Evolutionary conservation across 2,329 filamentous ascomycete species (phyloP).

Genomic region (Ceratocystis colombiana): DNA sequence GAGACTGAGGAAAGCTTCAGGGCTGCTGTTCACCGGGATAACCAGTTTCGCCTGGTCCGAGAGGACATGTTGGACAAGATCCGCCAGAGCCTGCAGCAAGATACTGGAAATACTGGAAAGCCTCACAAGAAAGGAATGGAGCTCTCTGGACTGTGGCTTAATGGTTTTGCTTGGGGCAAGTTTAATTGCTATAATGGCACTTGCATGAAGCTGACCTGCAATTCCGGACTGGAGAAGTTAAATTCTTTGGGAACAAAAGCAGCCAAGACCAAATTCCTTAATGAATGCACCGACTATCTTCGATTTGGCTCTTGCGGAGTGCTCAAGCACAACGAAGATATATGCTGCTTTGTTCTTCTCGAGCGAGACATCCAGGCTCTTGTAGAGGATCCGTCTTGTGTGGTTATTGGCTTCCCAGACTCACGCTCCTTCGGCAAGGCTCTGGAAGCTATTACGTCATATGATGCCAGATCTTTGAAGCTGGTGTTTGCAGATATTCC

Average conservation of each 20-base stretch:
- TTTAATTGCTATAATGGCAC: slow-evolving; percentile 17
- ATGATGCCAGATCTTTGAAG: too few relatives aligned
- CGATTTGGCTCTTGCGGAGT: slow-evolving; percentile 54
- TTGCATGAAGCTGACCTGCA: slow-evolving; percentile 31
- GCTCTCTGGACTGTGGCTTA: slow-evolving; percentile 35
- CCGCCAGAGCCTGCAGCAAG: slow-evolving; percentile 43
- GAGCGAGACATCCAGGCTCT: slow-evolving; percentile 43
- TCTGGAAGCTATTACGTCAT: too few relatives aligned
- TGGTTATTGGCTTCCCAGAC: too few relatives aligned
- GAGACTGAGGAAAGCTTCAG: slow-evolving; percentile 34
- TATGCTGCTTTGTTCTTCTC: slow-evolving; percentile 52
- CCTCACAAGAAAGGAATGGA: slow-evolving; percentile 33
- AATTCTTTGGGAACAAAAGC: slow-evolving; percentile 27
- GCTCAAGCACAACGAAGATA: slow-evolving; percentile 41
- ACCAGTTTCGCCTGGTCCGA: slow-evolving; percentile 59
- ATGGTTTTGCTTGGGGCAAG: slow-evolving; percentile 34
- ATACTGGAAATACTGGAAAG: slow-evolving; percentile 33
- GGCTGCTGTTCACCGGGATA: slow-evolving; percentile 49
- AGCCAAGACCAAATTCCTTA: slow-evolving; percentile 39
- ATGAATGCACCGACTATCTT: slow-evolving; percentile 41
- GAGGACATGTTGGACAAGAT: slow-evolving; percentile 63
- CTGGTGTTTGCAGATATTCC: too few relatives aligned
- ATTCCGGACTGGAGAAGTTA: slow-evolving; percentile 40
- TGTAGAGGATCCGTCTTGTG: slow-evolving; percentile 33
- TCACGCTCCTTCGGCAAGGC: too few relatives aligned